These are phyloP conservation scores for Curvularia lunata DNA, from an alignment of 2,329 filamentous ascomycete genomes.

Conservation along the genomic window DNA sequence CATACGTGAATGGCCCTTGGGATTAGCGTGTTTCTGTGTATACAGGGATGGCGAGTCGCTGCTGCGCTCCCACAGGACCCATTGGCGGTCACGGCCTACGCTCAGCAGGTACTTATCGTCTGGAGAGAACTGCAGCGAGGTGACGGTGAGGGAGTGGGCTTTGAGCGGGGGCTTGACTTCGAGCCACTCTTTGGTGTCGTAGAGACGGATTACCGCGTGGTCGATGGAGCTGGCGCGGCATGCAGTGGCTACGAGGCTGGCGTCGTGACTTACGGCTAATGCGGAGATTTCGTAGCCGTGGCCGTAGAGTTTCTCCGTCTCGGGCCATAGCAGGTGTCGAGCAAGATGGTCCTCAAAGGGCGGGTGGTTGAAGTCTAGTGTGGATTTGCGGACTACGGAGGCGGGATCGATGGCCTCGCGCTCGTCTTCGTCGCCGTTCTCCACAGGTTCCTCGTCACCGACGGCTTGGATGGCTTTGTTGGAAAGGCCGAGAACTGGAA, in stretches of 20 bases:
- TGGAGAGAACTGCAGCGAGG: constrained; percentile 77
- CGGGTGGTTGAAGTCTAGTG: constrained; percentile 72
- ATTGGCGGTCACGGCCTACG: constrained; percentile 89
- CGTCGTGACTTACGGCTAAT: constrained; percentile 77
- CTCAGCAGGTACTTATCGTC: constrained; percentile 80
- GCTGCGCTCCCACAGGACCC: constrained; percentile 76
- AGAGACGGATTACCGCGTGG: constrained; percentile 91
- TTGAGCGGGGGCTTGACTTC: constrained; percentile 82
- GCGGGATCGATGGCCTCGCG: constrained; percentile 63
- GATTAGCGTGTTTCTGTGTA: constrained; percentile 67
- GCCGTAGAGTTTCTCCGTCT: constrained; percentile 94
- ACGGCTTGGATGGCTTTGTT: constrained; percentile 82
- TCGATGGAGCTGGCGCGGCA: constrained; percentile 92
- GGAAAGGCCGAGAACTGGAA: constrained; percentile 91
- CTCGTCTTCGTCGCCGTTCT: constrained; percentile 57
- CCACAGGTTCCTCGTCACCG: constrained; percentile 39
- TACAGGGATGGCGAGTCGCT: constrained; percentile 54
- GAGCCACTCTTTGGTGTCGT: constrained; percentile 85
- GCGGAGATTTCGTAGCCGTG: constrained; percentile 97
- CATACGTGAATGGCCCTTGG: constrained; percentile 90
- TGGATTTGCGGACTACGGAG: constrained; percentile 63
- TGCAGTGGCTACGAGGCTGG: constrained; percentile 81
- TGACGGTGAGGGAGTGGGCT: constrained; percentile 87
- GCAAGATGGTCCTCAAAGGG: constrained; percentile 90
- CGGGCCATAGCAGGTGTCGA: constrained; percentile 91